These are phyloP conservation scores for Ophiostoma fasciatum DNA, from an alignment of 2,329 filamentous ascomycete genomes.

Conservation along the genomic window DNA sequence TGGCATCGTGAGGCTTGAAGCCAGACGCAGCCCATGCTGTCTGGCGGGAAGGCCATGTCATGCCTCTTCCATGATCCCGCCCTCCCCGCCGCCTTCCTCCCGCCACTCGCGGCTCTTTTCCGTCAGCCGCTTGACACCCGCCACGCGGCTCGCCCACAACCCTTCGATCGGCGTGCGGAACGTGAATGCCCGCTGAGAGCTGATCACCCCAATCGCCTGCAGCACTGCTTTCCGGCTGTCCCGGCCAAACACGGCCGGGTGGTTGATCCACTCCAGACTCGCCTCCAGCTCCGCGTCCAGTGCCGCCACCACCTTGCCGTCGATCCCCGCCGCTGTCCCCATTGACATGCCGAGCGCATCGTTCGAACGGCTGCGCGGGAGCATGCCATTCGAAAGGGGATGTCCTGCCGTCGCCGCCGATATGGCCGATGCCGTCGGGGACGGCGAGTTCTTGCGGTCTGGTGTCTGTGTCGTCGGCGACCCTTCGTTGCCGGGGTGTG, in stretches of 20 bases:
- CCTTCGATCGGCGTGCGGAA: constrained; percentile 82
- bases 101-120: constrained; percentile 85
- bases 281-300: constrained; percentile 84
- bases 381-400: constrained; percentile 21
- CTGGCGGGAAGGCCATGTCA: constrained; percentile 18
- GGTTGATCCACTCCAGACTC: constrained; percentile 92
- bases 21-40: too few relatives aligned
- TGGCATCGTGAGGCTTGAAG: too few relatives aligned
- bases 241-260: constrained; percentile 84
- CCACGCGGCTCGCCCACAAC: constrained; percentile 73
- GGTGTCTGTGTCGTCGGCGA: constrained; percentile 29
- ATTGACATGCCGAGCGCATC: constrained; percentile 41
- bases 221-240: constrained; percentile 92
- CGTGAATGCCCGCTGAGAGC: constrained; percentile 83
- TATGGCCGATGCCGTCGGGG: constrained; percentile 34
- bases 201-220: constrained; percentile 93
- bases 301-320: constrained; percentile 64
- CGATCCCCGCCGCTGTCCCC: constrained; percentile 52
- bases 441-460: constrained; percentile 40
- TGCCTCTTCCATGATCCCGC: constrained; percentile 45
- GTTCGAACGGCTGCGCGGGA: constrained; percentile 37
- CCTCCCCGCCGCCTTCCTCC: constrained; percentile 65
- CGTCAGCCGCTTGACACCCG: constrained; percentile 66
- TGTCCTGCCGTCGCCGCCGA: constrained; percentile 26
- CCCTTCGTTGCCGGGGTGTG: constrained; percentile 28